Conservation (phyloP, 331 rosid genomes). For the Quercus lobata region DNA sequence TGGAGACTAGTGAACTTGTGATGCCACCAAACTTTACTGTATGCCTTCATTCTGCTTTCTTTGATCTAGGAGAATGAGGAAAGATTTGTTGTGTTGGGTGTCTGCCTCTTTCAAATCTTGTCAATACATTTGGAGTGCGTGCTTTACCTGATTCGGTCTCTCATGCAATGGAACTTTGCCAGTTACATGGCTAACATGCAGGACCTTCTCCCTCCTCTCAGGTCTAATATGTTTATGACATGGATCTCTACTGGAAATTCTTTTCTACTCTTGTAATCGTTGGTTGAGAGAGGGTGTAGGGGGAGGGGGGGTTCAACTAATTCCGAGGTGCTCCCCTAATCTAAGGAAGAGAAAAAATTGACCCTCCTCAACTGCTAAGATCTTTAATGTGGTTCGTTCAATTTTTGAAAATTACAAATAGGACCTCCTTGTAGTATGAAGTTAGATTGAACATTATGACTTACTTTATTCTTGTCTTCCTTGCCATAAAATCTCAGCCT, state of each 20-base stretch:
- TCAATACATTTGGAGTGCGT: background rate
- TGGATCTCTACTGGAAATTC: background rate
- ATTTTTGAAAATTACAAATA: no score
- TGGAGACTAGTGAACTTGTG: background rate
- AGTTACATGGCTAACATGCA: background rate
- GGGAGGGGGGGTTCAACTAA: no score
- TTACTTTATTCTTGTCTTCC: no score
- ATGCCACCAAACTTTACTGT: background rate
- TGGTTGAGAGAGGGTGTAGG: no score
- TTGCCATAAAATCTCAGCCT: no score
- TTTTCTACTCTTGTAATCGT: background rate
- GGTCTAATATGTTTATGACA: background rate
- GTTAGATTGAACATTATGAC: no score
- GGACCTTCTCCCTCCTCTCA: background rate
- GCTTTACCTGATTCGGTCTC: background rate
- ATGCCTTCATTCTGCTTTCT: background rate
- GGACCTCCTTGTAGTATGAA: no score
- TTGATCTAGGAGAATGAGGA: background rate
- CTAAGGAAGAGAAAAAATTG: background rate
- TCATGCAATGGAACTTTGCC: background rate
- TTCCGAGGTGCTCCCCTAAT: background rate
- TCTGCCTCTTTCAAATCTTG: background rate
- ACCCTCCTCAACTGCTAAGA: no score
- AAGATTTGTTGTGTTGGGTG: background rate
- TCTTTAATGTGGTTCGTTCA: no score